A percentile compares a stretch with the other conserved stretches of the same genome.
These are phyloP conservation scores for Podospora conica DNA, from an alignment of 495 filamentous ascomycete species.

Conservation along the genomic window DNA sequence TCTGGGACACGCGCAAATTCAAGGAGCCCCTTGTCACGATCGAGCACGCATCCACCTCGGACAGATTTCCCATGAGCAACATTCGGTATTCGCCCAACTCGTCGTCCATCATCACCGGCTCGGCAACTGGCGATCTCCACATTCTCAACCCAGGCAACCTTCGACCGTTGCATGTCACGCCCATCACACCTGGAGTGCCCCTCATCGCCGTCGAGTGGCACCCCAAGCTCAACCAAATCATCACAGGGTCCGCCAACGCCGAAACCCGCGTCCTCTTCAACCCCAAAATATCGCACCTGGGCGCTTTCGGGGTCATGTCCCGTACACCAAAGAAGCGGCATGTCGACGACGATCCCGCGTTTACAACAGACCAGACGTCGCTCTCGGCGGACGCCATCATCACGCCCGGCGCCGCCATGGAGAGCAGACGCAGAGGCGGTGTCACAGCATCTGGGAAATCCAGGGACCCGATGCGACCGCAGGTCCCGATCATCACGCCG, in stretches of 20 bases:
- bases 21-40: slow-evolving; percentile 76
- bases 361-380: slow-evolving; percentile 74
- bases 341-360: slow-evolving; percentile 81
- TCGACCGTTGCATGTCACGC: slow-evolving; percentile 71
- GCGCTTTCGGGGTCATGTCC: slow-evolving; percentile 84
- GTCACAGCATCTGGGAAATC: slow-evolving; percentile 74
- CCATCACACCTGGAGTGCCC: slow-evolving; percentile 74
- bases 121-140: slow-evolving; percentile 77
- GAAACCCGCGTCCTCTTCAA: slow-evolving; percentile 88
- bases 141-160: slow-evolving; percentile 90
- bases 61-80: slow-evolving; percentile 73
- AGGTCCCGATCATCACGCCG: slow-evolving; percentile 77
- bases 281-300: slow-evolving; percentile 69
- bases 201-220: slow-evolving; percentile 88
- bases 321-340: slow-evolving; percentile 91
- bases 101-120: slow-evolving; percentile 81
- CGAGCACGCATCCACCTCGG: slow-evolving; percentile 74
- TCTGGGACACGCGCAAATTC: slow-evolving; percentile 97
- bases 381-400: slow-evolving; percentile 82
- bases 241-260: slow-evolving; percentile 86
- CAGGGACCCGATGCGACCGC: slow-evolving; percentile 72
- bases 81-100: slow-evolving; percentile 84
- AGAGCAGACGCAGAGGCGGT: slow-evolving; percentile 43
- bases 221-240: slow-evolving; percentile 87
- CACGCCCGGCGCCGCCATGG: slow-evolving; percentile 50